Percentiles rank a stretch among this genome's conserved stretches.
phyloP scores from a whole-genome alignment of 2,329 filamentous ascomycete genomes.

The Paradendryphiella salina region DNA sequence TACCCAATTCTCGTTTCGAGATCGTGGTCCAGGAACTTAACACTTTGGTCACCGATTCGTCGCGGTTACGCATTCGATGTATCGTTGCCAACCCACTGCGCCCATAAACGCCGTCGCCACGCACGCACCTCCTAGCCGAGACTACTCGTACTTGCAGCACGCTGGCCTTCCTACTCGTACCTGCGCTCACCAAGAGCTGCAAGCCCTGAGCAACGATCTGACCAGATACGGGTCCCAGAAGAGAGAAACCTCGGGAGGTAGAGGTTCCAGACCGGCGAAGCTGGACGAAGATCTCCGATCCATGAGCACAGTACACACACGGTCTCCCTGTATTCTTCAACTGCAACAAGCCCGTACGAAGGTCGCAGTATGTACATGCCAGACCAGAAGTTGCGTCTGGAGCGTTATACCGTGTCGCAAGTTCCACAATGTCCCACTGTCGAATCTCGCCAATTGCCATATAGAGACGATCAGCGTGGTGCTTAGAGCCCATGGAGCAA shows the following conservation, averaged over 20 bases:
- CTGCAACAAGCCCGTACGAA: background rate
- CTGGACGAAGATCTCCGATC: background rate
- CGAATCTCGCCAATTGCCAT: background rate
- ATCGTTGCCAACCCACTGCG: background rate
- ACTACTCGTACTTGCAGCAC: background rate
- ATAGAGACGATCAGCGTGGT: background rate
- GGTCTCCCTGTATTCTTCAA: background rate
- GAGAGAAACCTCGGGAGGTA: too few relatives aligned
- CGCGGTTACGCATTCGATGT: background rate
- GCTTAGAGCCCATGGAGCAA: background rate
- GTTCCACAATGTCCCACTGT: background rate
- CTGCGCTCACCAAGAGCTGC: background rate
- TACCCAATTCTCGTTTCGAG: slow-evolving; percentile 5
- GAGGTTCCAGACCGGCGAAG: background rate
- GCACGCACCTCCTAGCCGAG: background rate
- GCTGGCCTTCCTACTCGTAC: background rate
- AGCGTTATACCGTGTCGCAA: background rate
- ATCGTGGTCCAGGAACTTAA: background rate
- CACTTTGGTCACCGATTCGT: slow-evolving; percentile 1
- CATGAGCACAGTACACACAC: too few relatives aligned
- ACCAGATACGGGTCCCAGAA: background rate
- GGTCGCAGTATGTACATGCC: background rate
- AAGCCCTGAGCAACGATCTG: background rate
- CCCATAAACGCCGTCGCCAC: background rate
- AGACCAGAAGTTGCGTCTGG: background rate